phyloP scores from a whole-genome alignment of 148 eudicot genomes.

The Fallopia convolvulus region DNA sequence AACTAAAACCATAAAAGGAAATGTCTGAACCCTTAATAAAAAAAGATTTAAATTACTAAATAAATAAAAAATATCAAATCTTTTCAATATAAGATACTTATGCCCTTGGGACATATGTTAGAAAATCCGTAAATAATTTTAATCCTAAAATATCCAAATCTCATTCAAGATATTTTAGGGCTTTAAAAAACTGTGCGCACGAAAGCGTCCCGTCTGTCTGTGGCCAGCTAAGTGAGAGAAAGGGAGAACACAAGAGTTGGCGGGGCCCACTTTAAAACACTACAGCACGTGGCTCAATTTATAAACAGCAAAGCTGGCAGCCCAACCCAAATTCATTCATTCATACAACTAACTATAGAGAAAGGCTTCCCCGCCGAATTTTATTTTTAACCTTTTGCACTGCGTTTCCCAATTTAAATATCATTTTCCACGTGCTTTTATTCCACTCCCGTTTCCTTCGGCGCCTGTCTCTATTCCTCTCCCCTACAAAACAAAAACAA shows the following conservation, averaged over 20 bases:
- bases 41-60: too few relatives aligned
- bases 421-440: conserved; percentile 12
- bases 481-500: background rate
- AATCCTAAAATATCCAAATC: too few relatives aligned
- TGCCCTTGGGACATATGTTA: too few relatives aligned
- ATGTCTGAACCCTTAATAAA: too few relatives aligned
- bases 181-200: too few relatives aligned
- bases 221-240: background rate
- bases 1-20: too few relatives aligned
- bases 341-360: too few relatives aligned
- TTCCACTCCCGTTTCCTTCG: background rate
- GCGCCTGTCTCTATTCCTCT: background rate
- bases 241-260: background rate
- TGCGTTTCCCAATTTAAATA: background rate
- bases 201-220: too few relatives aligned
- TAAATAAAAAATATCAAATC: too few relatives aligned
- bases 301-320: background rate
- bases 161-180: too few relatives aligned
- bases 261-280: background rate
- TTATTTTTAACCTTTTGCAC: background rate
- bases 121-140: too few relatives aligned
- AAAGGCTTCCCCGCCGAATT: background rate
- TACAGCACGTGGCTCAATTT: background rate
- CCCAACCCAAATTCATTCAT: background rate
- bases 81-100: too few relatives aligned